Evolutionary conservation across 2,329 filamentous ascomycete genomes (phyloP).

Genomic region (Sporothrix dimorphospora): DNA sequence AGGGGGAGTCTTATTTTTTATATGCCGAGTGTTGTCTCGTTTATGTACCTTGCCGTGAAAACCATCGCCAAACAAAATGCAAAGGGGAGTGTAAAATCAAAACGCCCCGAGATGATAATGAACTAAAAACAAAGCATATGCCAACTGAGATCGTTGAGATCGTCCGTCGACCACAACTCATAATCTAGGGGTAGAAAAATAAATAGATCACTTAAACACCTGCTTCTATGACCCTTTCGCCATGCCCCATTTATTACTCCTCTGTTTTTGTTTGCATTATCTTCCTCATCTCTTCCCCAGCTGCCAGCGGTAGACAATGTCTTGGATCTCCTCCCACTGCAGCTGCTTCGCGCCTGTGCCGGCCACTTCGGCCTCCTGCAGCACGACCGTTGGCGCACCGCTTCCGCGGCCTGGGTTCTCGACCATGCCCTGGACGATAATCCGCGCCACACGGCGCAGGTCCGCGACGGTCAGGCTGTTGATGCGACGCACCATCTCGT

Average conservation of each 20-base stretch:
- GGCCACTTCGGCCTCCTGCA: slow-evolving; percentile 85
- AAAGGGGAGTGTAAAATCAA: background rate
- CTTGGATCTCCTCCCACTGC: slow-evolving; percentile 87
- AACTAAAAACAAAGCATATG: background rate
- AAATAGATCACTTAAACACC: background rate
- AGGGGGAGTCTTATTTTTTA: slow-evolving; percentile 12
- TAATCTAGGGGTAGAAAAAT: background rate
- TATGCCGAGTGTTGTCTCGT: slow-evolving; percentile 4
- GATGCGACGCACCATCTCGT: slow-evolving; percentile 90
- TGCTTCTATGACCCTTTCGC: background rate
- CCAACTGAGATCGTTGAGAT: background rate
- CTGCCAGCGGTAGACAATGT: slow-evolving; percentile 80
- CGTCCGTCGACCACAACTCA: background rate
- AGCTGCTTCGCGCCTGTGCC: slow-evolving; percentile 69
- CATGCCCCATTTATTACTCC: background rate
- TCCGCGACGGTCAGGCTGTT: slow-evolving; percentile 79
- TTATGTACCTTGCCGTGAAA: slow-evolving; percentile 9
- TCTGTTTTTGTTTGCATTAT: background rate
- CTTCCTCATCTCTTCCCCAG: slow-evolving; percentile 61
- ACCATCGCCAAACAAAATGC: slow-evolving; percentile 9
- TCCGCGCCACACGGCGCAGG: slow-evolving; percentile 75
- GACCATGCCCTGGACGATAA: slow-evolving; percentile 77
- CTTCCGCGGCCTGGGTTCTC: slow-evolving; percentile 76
- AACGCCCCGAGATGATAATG: slow-evolving; percentile 14
- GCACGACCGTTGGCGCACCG: slow-evolving; percentile 88